These are phyloP conservation scores for Corchorus capsularis DNA, from an alignment of 345 rosid species.

Conservation along the genomic window DNA sequence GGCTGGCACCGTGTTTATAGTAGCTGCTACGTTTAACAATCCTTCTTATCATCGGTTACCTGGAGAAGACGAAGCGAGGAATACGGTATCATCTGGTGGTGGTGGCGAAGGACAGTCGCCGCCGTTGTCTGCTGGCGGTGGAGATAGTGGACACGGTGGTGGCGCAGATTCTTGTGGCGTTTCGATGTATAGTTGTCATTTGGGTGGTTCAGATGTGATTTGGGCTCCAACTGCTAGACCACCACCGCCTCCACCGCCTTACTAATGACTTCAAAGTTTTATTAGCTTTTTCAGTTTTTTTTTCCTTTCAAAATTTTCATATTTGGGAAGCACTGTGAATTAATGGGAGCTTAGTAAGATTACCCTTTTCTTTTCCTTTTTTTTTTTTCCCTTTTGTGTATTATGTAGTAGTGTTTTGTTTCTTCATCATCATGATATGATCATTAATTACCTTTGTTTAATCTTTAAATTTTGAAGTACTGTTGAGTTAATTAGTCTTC, in stretches of 20 bases:
- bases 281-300: neutral
- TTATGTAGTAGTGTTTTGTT: neutral
- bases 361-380: neutral
- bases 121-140: slow-evolving; percentile 50
- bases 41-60: slow-evolving; percentile 69
- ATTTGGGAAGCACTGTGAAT: slow-evolving; percentile 17
- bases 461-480: neutral
- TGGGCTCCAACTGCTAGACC: slow-evolving; percentile 80
- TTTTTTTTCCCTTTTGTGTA: neutral
- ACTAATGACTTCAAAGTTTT: neutral
- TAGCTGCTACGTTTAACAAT: slow-evolving; percentile 79
- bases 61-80: slow-evolving; percentile 46
- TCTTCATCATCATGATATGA: neutral
- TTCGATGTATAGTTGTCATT: slow-evolving; percentile 65
- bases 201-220: slow-evolving; percentile 61
- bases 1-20: slow-evolving; percentile 62
- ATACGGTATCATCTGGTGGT: slow-evolving; percentile 45
- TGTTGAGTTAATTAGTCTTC: neutral
- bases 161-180: slow-evolving; percentile 58
- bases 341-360: neutral
- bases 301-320: neutral
- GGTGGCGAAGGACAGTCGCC: slow-evolving; percentile 57
- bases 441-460: neutral
- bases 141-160: slow-evolving; percentile 52
- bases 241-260: slow-evolving; percentile 51